Percentiles rank a stretch among this genome's conserved stretches.
Conservation (phyloP, 768 basidiomycete species). For the Boletus tylopilopsis region DNA sequence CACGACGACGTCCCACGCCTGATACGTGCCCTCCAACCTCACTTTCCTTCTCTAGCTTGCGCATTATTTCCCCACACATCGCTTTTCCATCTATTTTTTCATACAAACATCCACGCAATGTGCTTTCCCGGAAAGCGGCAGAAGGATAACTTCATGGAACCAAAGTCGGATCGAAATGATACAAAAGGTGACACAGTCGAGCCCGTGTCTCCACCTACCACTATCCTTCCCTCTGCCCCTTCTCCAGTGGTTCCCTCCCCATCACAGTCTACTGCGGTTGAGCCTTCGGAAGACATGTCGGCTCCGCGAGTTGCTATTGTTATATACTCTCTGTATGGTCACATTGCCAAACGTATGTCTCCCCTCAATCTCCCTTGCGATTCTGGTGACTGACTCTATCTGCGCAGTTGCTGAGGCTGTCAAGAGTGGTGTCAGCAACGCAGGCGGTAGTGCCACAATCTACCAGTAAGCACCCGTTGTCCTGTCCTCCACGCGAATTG, state of each 20-base stretch:
- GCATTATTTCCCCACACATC: conserved; percentile 10
- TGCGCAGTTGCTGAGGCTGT: conserved; percentile 31
- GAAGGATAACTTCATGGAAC: conserved; percentile 32
- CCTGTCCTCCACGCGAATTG: not conserved
- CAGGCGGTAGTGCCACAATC: conserved; percentile 43
- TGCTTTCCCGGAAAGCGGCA: conserved; percentile 39
- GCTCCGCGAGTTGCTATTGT: conserved; percentile 41
- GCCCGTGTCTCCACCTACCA: conserved; percentile 2
- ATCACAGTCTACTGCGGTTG: not conserved
- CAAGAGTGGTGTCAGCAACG: conserved; percentile 39
- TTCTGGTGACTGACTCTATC: not conserved
- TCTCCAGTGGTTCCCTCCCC: not conserved
- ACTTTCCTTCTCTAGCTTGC: not conserved
- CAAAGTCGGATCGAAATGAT: conserved; percentile 12
- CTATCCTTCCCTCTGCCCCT: not conserved
- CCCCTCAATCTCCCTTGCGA: not conserved
- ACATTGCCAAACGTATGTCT: conserved; percentile 42
- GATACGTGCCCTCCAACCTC: conserved; percentile 3
- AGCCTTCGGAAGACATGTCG: conserved; percentile 9
- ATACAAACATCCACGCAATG: conserved; percentile 22
- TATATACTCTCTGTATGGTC: conserved; percentile 51
- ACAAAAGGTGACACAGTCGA: conserved; percentile 9
- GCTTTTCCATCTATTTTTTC: not conserved
- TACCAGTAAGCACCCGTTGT: conserved; percentile 39
- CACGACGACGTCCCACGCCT: conserved; percentile 27